Base-by-base conservation (phyloP, 495 filamentous ascomycete genomes). In the Aspergillus homomorphus region DNA sequence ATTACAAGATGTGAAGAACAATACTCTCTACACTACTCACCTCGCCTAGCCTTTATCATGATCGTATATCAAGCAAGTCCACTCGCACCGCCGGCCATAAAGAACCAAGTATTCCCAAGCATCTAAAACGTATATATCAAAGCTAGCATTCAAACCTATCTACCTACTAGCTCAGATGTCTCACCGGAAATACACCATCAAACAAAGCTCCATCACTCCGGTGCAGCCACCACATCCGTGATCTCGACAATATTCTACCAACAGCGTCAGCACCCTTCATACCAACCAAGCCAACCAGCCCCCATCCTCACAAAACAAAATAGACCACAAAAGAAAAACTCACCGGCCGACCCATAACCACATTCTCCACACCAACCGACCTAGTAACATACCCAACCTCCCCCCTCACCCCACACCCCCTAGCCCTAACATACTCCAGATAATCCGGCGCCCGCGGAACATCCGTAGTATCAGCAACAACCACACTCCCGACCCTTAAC, bases 391-490 rank as follows among this genome's bases (percentile, higher is more conserved):
- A 71, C 38, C 55, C 58, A 21, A 66, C 57, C 16, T 4, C 43
- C 54, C 52, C 26, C 33, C 44, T 14, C n/a, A 1, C 62, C 41
- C 26, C 46, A 30, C 24, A 16, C 3, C 38, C 57, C 10, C 65
- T 59, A 16, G 56, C 59, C 48, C 55, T 59, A 0, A 73, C 66
- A 68, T 71, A 72, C 56, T 63, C 57, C 51, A 72, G 42, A 62
- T 74, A 74, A 22, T 63, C 57, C 23, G 72, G 72, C 51, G 57
- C 66, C 51, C 54, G 70, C 44, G 59, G 68, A 20, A 52, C 26
- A 56, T 67, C 56, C 9, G 62, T 65, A 53, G 65, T 70, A 56
- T 74, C 72, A 4, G 70, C 68, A 42, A 69, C 62, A 3, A 64
- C 63, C 26, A 64, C 28, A 6, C 63, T 65, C 16, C 70, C 67